Conservation (phyloP, 2,329 filamentous ascomycete genomes). For the Incumbomyces lentus region DNA sequence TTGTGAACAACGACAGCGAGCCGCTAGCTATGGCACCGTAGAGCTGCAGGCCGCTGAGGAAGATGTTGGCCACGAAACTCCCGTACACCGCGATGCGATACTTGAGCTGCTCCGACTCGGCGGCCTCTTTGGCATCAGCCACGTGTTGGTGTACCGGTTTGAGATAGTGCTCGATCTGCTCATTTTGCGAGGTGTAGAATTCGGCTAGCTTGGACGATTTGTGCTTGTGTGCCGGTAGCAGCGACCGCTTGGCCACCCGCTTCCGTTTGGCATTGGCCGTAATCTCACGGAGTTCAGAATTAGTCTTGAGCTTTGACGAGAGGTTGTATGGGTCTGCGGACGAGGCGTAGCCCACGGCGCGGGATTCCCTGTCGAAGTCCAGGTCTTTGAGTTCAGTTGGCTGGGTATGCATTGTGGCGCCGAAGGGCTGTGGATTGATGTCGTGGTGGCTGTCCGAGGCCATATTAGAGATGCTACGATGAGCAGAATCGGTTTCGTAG, state of each 20-base stretch:
- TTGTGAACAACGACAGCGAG: conserved; percentile 93
- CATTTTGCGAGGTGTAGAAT: conserved; percentile 88
- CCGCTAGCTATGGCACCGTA: conserved; percentile 79
- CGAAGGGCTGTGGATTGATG: too few species aligned
- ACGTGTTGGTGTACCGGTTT: conserved; percentile 90
- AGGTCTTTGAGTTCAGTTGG: not conserved
- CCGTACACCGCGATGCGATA: conserved; percentile 53
- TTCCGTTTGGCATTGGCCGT: conserved; percentile 72
- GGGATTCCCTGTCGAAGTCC: not conserved
- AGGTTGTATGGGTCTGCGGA: conserved; percentile 76
- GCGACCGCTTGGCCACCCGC: conserved; percentile 45
- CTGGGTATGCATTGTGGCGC: too few species aligned
- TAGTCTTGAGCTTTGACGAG: conserved; percentile 64
- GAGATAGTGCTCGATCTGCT: conserved; percentile 81
- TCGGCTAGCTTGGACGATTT: conserved; percentile 51
- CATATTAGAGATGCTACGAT: too few species aligned
- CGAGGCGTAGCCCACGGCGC: conserved; percentile 36
- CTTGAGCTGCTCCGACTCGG: conserved; percentile 65
- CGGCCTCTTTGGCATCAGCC: conserved; percentile 67
- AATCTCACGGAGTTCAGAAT: conserved; percentile 65
- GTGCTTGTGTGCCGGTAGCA: conserved; percentile 24
- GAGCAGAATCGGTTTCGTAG: too few species aligned
- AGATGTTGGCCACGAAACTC: conserved; percentile 67
- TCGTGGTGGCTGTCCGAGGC: too few species aligned
- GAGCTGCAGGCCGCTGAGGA: conserved; percentile 70